Evolutionary conservation across 2,329 filamentous ascomycete genomes (phyloP).

Genomic region (Stemphylium lycopersici): DNA sequence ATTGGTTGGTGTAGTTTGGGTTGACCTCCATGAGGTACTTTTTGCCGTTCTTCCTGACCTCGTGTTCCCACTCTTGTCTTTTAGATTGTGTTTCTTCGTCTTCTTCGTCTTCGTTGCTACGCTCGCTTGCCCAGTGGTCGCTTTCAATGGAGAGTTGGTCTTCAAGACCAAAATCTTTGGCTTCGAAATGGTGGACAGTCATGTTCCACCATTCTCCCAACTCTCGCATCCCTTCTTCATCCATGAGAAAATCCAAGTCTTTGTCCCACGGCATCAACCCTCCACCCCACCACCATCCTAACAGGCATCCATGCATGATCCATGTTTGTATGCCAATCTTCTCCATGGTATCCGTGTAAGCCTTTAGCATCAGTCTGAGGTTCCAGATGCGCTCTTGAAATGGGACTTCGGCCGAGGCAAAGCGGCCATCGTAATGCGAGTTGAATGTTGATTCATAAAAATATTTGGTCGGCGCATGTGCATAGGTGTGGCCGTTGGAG

Average conservation of each 20-base stretch:
- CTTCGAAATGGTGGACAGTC: constrained; percentile 57
- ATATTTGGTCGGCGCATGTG: constrained; percentile 32
- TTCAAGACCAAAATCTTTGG: constrained; percentile 15
- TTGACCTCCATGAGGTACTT: constrained; percentile 66
- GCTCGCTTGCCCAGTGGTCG: background rate
- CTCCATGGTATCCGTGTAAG: constrained; percentile 63
- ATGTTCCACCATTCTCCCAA: constrained; percentile 67
- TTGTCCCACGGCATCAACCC: constrained; percentile 67
- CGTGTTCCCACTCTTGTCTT: constrained; percentile 8
- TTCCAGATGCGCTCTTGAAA: constrained; percentile 56
- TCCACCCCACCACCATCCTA: constrained; percentile 69
- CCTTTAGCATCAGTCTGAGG: constrained; percentile 59
- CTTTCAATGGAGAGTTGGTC: background rate
- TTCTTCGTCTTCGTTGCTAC: background rate
- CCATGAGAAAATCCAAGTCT: constrained; percentile 65
- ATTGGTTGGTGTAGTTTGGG: constrained; percentile 58
- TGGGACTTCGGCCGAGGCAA: constrained; percentile 55
- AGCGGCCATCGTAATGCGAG: constrained; percentile 64
- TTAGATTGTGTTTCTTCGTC: constrained; percentile 17
- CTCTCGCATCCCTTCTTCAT: constrained; percentile 61
- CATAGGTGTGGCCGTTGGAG: constrained; percentile 19
- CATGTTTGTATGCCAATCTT: constrained; percentile 64
- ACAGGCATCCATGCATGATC: constrained; percentile 67
- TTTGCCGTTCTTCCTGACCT: constrained; percentile 24
- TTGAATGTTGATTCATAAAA: constrained; percentile 55